Evolutionary conservation across 768 basidiomycete genomes (phyloP).

Genomic region (Suillus alpinus): DNA sequence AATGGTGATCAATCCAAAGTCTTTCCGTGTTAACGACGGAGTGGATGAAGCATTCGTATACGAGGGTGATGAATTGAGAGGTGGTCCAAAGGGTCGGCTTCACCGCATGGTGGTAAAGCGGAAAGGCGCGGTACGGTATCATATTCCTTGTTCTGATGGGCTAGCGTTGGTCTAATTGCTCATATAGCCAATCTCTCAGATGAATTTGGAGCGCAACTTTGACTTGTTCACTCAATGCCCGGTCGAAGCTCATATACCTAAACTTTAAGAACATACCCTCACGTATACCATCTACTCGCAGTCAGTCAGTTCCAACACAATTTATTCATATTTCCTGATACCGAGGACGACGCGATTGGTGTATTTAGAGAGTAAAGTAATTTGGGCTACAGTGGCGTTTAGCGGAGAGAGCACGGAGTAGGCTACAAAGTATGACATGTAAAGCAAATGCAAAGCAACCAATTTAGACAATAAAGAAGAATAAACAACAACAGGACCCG

Average conservation of each 20-base stretch:
- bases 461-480: neutral
- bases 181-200: constrained; percentile 45
- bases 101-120: constrained; percentile 55
- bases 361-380: neutral
- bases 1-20: constrained; percentile 56
- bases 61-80: constrained; percentile 69
- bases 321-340: neutral
- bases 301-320: neutral
- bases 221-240: constrained; percentile 52
- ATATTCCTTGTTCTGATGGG: constrained; percentile 17
- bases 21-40: constrained; percentile 36
- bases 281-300: neutral
- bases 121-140: constrained; percentile 43
- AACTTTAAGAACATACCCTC: neutral
- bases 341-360: neutral
- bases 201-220: constrained; percentile 60
- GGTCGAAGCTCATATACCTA: neutral
- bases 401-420: neutral
- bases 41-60: constrained; percentile 55
- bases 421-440: constrained; percentile 1
- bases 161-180: neutral
- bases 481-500: neutral
- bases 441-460: neutral
- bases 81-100: constrained; percentile 54
- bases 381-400: neutral